phyloP scores from a whole-genome alignment of 768 basidiomycete genomes.

The Grammothele lineata region DNA sequence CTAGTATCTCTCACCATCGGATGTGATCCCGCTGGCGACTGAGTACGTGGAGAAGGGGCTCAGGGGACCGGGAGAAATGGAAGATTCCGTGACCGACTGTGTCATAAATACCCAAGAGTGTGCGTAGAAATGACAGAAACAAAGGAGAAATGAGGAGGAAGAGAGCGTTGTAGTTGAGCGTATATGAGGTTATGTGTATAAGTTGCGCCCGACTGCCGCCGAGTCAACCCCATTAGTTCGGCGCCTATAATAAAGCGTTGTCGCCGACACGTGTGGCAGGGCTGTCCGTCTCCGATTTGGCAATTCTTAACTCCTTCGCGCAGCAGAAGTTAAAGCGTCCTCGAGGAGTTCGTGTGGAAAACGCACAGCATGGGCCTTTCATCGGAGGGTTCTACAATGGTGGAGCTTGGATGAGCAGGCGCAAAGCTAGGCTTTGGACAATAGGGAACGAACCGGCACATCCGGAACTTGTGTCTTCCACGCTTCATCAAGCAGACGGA shows the following conservation, averaged over 20 bases:
- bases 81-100: constrained; percentile 31
- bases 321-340: too few relatives aligned
- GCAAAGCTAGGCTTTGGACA: too few relatives aligned
- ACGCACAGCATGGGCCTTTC: too few relatives aligned
- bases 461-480: too few relatives aligned
- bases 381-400: too few relatives aligned
- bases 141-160: constrained; percentile 1
- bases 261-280: constrained; percentile 6
- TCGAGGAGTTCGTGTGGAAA: too few relatives aligned
- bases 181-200: constrained; percentile 5
- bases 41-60: constrained; percentile 34
- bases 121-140: constrained; percentile 3
- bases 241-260: too few relatives aligned
- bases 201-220: constrained; percentile 1
- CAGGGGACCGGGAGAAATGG: constrained; percentile 33
- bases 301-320: too few relatives aligned
- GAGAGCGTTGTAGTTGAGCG: constrained; percentile 6
- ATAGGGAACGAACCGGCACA: too few relatives aligned
- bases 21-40: constrained; percentile 31
- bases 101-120: constrained; percentile 21
- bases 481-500: too few relatives aligned
- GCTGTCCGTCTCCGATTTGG: background rate
- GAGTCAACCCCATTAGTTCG: constrained; percentile 11
- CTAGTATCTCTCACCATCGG: constrained; percentile 28
- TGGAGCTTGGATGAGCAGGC: too few relatives aligned